Evolutionary conservation across 768 basidiomycete species (phyloP), one percentile per base, ranked within the genome.

Genomic region (Tulasnella sp.): DNA sequence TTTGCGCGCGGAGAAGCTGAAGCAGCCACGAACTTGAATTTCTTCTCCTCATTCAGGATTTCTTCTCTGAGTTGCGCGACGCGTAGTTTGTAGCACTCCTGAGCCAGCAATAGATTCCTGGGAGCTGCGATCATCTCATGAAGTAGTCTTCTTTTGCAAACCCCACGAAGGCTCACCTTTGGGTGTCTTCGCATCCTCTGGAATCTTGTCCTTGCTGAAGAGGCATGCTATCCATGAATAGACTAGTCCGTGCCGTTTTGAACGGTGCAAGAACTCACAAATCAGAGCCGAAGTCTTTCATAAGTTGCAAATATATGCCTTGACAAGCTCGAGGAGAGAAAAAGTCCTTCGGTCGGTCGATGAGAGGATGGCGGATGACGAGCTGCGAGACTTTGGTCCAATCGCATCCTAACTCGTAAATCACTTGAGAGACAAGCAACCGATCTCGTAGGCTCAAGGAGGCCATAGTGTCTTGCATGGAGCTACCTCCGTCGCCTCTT

Each of bases 371-470:
- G 26, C 79, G 80, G 17, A 78, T 74, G 19, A 95, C 77, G 5
- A 86, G 64, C 44, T 78, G 77, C 21, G 86, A 77, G 8, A 94
- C 80, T 4, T 76, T 70, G 34, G 76, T 67, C 92, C 92, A 93
- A 53, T 67, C 63, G 34, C 81, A 74, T 13, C 92, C 91, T 58
- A 84, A 76, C 68, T 93, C 88, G 71, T 88, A 88, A 44, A 89
- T 84, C 0, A 89, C 84, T 72, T 96, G 93, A 1, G 91, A 82
- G 51, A 95, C 78, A 27, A 96, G 72, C 51, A 96, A 83, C 59
- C 80, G 76, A 72, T 94, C 90, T 55, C 86, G 44, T 5, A 42
- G 26, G n/a, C n/a, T 19, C 23, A 63, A 23, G 7, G 27, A 43
- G 50, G 58, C 47, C 19, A 49, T 17, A 13, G 50, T 21, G 13